Base-by-base conservation (phyloP, 345 rosid genomes). In the Eucalyptus curtisii region DNA sequence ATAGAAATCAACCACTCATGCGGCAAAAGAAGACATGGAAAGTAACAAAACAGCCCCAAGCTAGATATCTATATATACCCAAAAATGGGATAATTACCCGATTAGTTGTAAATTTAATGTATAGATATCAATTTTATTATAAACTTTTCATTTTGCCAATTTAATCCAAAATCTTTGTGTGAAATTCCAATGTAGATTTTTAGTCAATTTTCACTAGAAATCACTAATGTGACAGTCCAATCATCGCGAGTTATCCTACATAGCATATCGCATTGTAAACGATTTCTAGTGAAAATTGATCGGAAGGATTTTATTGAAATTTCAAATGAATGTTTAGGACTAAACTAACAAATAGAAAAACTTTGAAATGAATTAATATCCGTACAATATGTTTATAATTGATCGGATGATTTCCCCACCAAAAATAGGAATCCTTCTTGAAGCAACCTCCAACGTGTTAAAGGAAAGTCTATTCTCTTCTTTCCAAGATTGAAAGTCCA, bases 341-440 rank as follows among this genome's bases (percentile, higher is more conserved):
- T 37, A 37, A 19, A 19, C 7, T 37, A 7, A 6, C 8, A 19
- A 37, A 37, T 20, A 3, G 6, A 20, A 71, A 19, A 37, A 0
- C 1, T 71, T 71, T 3, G 4, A 2, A 37, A 1, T 71, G 7
- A 71, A 37, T 13, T 61, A 13, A n/a, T 8, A 20, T 71, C 4
- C 1, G 0, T 37, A 10, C 8, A 71, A 71, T 19, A 71, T 11
- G 4, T 5, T 3, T 71, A 37, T 6, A 8, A 71, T 1, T 5
- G 44, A 20, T 16, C 5, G 7, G 80, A 68, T 10, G 40, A 71
- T 33, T 33, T 33, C 44, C 24, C 44, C 31, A 64, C 17, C 37
- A 59, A 59, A 59, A 10, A 14, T 15, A 8, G 80, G 80, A 17
- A 68, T 24, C 80, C 80, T 68, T 33, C 20, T 31, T 66, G 81